Evolutionary conservation across 257 asterid genomes (phyloP).

Genomic region (Henckelia pumila): DNA sequence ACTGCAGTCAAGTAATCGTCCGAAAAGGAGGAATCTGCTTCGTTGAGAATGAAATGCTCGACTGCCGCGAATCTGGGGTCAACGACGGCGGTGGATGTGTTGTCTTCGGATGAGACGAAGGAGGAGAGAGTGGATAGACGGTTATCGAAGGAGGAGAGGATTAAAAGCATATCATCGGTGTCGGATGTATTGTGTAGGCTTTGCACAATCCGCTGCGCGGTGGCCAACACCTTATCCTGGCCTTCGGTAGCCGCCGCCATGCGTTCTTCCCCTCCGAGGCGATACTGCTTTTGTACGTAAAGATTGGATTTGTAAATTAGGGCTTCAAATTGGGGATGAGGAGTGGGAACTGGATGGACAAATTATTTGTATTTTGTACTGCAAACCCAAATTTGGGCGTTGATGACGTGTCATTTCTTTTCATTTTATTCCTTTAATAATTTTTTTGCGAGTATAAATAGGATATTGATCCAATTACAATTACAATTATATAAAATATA

Average conservation of each 20-base stretch:
- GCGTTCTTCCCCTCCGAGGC: slow-evolving; percentile 14
- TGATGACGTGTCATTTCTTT: not conserved
- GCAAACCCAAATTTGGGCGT: too few relatives aligned
- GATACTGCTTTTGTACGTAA: not conserved
- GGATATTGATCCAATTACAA: too few relatives aligned
- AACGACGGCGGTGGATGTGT: slow-evolving; percentile 28
- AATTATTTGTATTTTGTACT: not conserved
- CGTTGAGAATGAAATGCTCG: slow-evolving; percentile 48
- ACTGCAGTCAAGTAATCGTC: slow-evolving; percentile 62
- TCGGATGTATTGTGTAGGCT: slow-evolving; percentile 65
- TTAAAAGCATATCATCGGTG: slow-evolving; percentile 70
- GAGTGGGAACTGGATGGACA: not conserved
- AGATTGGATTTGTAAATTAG: not conserved
- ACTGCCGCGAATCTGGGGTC: slow-evolving; percentile 55
- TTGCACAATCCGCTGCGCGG: slow-evolving; percentile 94
- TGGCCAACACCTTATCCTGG: slow-evolving; percentile 74
- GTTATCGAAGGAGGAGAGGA: slow-evolving; percentile 72
- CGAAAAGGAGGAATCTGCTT: slow-evolving; percentile 37
- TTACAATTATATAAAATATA: too few relatives aligned
- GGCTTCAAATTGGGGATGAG: not conserved
- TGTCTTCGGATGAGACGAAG: slow-evolving; percentile 36
- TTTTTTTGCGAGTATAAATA: too few relatives aligned
- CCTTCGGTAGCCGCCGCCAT: slow-evolving; percentile 76
- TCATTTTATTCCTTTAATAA: too few relatives aligned
- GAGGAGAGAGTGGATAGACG: slow-evolving; percentile 72